Evolutionary conservation across 441 rosid genomes (phyloP).

Genomic region (Dalechampia spathulata): DNA sequence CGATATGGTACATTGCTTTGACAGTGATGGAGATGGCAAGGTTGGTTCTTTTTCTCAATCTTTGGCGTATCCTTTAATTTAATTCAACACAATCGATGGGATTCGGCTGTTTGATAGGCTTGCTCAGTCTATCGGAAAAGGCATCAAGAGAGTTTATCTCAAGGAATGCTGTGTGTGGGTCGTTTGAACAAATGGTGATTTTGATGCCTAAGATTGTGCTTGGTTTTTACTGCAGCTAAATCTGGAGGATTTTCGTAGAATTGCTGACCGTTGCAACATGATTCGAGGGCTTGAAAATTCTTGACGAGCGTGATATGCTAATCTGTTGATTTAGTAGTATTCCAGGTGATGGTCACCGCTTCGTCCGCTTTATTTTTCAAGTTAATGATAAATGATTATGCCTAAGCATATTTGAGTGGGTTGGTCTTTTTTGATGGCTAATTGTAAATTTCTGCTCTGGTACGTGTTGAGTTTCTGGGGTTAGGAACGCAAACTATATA

Average conservation of each 20-base stretch:
- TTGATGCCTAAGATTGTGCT: background rate
- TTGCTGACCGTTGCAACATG: constrained; percentile 65
- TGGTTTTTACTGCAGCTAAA: constrained; percentile 37
- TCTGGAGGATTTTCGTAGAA: constrained; percentile 62
- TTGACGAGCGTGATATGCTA: constrained; percentile 7
- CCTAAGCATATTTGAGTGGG: background rate
- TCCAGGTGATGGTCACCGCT: background rate
- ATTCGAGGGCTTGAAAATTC: constrained; percentile 26
- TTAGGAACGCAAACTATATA: no score
- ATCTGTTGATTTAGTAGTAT: background rate
- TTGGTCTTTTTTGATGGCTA: no score
- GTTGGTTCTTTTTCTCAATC: constrained; percentile 23
- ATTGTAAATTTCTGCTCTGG: no score
- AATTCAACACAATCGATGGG: background rate
- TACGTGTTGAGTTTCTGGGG: no score
- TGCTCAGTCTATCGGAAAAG: no score
- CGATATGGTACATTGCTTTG: constrained; percentile 74
- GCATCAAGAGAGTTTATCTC: background rate
- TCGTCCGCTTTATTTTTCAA: no score
- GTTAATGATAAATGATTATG: background rate
- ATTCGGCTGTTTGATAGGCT: background rate
- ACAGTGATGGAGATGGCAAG: constrained; percentile 58
- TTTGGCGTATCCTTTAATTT: background rate
- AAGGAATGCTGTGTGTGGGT: background rate
- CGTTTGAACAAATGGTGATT: background rate